phyloP scores from a whole-genome alignment of 2,329 filamentous ascomycete species.

The Lasiodiplodia gonubiensis region DNA sequence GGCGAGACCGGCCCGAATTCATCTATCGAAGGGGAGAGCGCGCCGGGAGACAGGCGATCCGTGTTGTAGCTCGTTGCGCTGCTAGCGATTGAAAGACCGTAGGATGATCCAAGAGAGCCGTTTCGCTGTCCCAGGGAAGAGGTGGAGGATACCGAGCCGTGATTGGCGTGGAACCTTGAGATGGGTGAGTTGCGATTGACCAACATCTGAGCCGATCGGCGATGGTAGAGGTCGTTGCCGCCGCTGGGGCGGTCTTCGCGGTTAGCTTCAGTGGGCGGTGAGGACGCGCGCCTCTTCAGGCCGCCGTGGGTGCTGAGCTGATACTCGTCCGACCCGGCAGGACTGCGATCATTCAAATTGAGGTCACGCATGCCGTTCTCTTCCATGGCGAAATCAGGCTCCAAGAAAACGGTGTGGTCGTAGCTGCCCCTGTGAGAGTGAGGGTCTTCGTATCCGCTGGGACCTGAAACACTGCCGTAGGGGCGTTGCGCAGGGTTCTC shows the following conservation, averaged over 20 bases:
- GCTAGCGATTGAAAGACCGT: conserved; percentile 65
- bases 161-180: conserved; percentile 60
- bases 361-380: conserved; percentile 59
- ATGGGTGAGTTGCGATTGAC: conserved; percentile 61
- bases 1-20: conserved; percentile 61
- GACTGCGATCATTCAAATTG: conserved; percentile 61
- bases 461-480: conserved; percentile 56
- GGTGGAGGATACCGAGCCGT: conserved; percentile 67
- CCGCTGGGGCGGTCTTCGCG: conserved; percentile 54
- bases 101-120: conserved; percentile 67
- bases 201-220: conserved; percentile 61
- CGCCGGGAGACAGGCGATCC: conserved; percentile 64
- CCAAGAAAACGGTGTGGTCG: conserved; percentile 63
- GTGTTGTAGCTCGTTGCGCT: conserved; percentile 70
- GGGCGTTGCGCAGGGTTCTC: conserved; percentile 43
- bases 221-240: conserved; percentile 58
- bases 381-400: conserved; percentile 59
- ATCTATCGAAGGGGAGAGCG: conserved; percentile 64
- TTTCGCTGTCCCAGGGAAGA: conserved; percentile 67
- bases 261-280: conserved; percentile 63
- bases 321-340: conserved; percentile 52
- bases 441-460: conserved; percentile 55
- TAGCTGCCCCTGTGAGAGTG: conserved; percentile 65
- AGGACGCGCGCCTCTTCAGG: conserved; percentile 69
- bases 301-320: conserved; percentile 56